Evolutionary conservation across 306 rosid genomes (phyloP).

Genomic region (Cucurbita argyrosperma): DNA sequence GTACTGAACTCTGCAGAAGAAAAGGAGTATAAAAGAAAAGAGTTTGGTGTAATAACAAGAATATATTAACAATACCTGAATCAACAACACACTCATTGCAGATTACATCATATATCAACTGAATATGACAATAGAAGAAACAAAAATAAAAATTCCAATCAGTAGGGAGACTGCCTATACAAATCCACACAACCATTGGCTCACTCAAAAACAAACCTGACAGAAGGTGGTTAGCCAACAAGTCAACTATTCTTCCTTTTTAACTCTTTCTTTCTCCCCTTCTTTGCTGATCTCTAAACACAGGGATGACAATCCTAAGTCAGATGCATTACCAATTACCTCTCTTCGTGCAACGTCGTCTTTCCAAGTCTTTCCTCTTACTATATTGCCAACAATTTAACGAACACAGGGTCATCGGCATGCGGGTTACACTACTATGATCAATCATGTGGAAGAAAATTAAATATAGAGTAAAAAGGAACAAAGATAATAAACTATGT

Average conservation of each 20-base stretch:
- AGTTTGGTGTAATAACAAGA: constrained; percentile 50
- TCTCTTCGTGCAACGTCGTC: constrained; percentile 19
- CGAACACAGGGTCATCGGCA: constrained; percentile 26
- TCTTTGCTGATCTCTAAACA: constrained; percentile 45
- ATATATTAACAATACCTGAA: constrained; percentile 87
- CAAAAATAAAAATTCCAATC: constrained; percentile 21
- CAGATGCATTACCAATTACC: constrained; percentile 61
- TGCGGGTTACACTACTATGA: constrained; percentile 48
- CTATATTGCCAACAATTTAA: constrained; percentile 29
- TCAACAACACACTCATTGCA: constrained; percentile 61
- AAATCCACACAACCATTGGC: constrained; percentile 58
- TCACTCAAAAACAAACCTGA: constrained; percentile 46
- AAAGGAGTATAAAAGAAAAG: constrained; percentile 43
- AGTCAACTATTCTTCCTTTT: constrained; percentile 37
- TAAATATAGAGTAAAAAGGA: constrained; percentile 9
- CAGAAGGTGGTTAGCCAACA: constrained; percentile 58
- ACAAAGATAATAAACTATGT: constrained; percentile 26
- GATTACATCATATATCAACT: constrained; percentile 73
- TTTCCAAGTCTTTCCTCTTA: constrained; percentile 10
- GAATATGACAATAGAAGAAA: constrained; percentile 11
- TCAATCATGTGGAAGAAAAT: constrained; percentile 31
- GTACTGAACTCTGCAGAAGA: not conserved
- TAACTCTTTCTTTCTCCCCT: constrained; percentile 8
- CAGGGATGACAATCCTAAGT: constrained; percentile 60
- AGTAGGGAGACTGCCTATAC: constrained; percentile 58